These are phyloP conservation scores for Aspergillus carbonarius DNA, from an alignment of 2,329 filamentous ascomycete species.

Conservation along the genomic window DNA sequence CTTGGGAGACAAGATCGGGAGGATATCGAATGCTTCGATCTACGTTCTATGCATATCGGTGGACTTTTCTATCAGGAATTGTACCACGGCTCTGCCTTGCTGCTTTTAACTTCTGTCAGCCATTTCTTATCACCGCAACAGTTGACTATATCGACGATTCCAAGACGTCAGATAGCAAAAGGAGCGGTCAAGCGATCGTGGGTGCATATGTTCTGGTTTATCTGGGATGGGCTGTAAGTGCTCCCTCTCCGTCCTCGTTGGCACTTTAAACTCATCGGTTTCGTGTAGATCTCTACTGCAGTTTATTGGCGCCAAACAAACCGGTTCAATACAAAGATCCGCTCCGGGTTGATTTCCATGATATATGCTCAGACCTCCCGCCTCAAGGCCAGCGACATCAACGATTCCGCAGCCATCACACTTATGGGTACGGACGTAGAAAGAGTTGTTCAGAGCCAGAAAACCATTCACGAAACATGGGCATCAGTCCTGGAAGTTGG, in stretches of 20 bases:
- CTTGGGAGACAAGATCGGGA: background rate
- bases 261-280: background rate
- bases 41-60: background rate
- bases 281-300: constrained; percentile 21
- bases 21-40: background rate
- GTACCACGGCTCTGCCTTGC: background rate
- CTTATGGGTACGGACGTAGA: constrained; percentile 49
- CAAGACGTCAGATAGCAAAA: background rate
- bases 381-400: constrained; percentile 29
- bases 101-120: constrained; percentile 27
- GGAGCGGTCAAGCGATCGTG: constrained; percentile 28
- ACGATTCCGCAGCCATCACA: constrained; percentile 42
- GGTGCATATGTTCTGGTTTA: constrained; percentile 35
- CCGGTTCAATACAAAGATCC: constrained; percentile 29
- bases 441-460: constrained; percentile 26
- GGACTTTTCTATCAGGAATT: background rate
- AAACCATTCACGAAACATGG: constrained; percentile 34
- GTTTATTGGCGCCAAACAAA: constrained; percentile 28
- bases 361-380: constrained; percentile 47
- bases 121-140: constrained; percentile 25
- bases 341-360: constrained; percentile 36
- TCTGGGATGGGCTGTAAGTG: constrained; percentile 29
- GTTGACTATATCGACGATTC: background rate
- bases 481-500: constrained; percentile 37
- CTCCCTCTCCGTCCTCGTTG: background rate